Evolutionary conservation across 257 asterid genomes (phyloP), one percentile per base, ranked within the genome.

Genomic region (Agastache rugosa): DNA sequence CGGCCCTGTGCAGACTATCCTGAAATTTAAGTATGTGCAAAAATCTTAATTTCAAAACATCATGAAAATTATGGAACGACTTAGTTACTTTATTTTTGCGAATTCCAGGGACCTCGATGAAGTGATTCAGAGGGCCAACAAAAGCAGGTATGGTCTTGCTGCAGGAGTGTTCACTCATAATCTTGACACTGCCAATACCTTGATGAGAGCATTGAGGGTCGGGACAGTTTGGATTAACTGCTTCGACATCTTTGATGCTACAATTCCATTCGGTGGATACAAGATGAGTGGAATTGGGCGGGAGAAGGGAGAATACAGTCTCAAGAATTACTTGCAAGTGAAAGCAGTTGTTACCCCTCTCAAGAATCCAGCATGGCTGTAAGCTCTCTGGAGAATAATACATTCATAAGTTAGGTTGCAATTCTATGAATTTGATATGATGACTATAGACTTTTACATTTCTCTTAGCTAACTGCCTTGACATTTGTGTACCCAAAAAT

Each of bases 271-370:
- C 47, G 99, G 98, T 63, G 99, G 98, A 15, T 95, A 95, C 77
- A 95, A 95, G 85, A 90, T 90, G 98, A 95, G 97, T 54, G 98
- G 99, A 16, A 86, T 86, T 2, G 99, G 99, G 37, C 83, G 99
- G 84, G 97, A 94, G 59, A 94, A 90, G 83, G 96, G 98, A 14
- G 96, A 87, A 74, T 94, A 92, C 84, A 82, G 96, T 80, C 92
- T 92, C 73, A 92, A 85, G 87, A 92, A 87, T 63, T 92, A 94
- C 91, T 80, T 90, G 86, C 96, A 92, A 81, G 98, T 92, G 77
- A 95, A 90, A 79, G 99, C 99, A n/a, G 96, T 95, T 8, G 96
- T 87, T 34, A 90, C 92, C 31, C 29, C 96, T 29, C 61, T 95
- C 44, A 85, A 83, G 80, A 90, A 95, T 73, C 97, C 99, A 8